A percentile compares a stretch with the other conserved stretches of the same genome.
Conservation (phyloP, 257 asterid species). For the Cordia subcordata region DNA sequence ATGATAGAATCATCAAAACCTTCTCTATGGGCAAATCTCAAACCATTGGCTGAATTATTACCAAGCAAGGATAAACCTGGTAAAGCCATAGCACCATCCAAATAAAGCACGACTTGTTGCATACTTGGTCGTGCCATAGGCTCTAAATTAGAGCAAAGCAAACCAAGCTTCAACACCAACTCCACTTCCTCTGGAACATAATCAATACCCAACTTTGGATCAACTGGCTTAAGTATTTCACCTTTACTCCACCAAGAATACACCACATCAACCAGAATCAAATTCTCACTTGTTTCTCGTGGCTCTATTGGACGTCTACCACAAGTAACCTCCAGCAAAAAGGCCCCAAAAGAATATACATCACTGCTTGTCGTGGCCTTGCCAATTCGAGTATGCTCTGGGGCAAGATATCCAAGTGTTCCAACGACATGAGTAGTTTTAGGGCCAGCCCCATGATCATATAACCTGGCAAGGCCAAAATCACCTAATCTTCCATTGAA, state of each 20-base stretch:
- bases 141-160: constrained; percentile 38
- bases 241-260: constrained; percentile 41
- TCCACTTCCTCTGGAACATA: constrained; percentile 2
- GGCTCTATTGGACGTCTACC: constrained; percentile 63
- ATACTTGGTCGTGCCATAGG: constrained; percentile 42
- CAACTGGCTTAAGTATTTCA: constrained; percentile 38
- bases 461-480: constrained; percentile 68
- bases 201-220: constrained; percentile 18
- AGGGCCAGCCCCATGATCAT: constrained; percentile 46
- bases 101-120: constrained; percentile 45
- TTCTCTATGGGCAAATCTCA: not conserved
- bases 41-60: constrained; percentile 5
- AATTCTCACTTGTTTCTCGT: constrained; percentile 23
- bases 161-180: constrained; percentile 43
- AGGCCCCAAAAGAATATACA: constrained; percentile 61
- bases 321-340: constrained; percentile 29
- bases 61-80: constrained; percentile 14
- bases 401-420: constrained; percentile 68
- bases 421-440: constrained; percentile 68
- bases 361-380: constrained; percentile 55
- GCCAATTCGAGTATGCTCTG: constrained; percentile 57
- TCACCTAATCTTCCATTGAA: constrained; percentile 68
- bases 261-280: constrained; percentile 42
- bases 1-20: constrained; percentile 5
- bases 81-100: constrained; percentile 21